Base-by-base conservation (phyloP, 768 basidiomycete genomes). In the Mycena amicta region DNA sequence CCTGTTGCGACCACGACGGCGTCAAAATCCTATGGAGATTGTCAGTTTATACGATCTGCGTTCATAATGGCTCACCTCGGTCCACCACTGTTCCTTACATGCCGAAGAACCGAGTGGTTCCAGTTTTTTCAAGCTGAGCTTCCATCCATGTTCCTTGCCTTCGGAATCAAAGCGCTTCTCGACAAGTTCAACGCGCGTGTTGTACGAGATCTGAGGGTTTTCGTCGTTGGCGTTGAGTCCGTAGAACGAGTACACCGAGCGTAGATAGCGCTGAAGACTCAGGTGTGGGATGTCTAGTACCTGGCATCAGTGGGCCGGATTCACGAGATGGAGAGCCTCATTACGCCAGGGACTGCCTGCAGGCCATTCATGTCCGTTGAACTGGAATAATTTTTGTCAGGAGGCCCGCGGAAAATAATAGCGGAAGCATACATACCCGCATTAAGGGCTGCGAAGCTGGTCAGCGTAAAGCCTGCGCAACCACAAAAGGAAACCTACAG, bases 111-210 rank as follows among this genome's bases (percentile, higher is more conserved):
- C 43, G 13, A 49, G 12, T 23, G 13, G 8, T 23, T 49, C 47
- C 26, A 77, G 65, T 28, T 70, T 60, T 59, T 75, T 75, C 20
- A 75, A 59, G 11, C 72, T 72, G 15, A 77, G 56, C 1, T 57
- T 71, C 77, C 75, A 77, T 6, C 75, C 76, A 13, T 64, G 65
- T 30, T 75, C 69, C 27, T 68, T 53, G 0, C 73, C 72, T 25
- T 61, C 37, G 12, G 52, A 64, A 55, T 73, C 65, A n/a, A 66
- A 51, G 0, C 70, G 63, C 56, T 82, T 83, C 56, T 80, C 73
- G 28, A 77, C 68, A 13, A 66, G 67, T 54, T 83, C 80, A 5
- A 83, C 80, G 11, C 81, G 77, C 0, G 81, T 83, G 65, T 79
- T 78, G 67, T 77, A 82, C 2, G 74, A 72, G 1, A 74, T 57